Base-by-base conservation (phyloP, 2,329 filamentous ascomycete genomes). In the Colletotrichum shisoi region DNA sequence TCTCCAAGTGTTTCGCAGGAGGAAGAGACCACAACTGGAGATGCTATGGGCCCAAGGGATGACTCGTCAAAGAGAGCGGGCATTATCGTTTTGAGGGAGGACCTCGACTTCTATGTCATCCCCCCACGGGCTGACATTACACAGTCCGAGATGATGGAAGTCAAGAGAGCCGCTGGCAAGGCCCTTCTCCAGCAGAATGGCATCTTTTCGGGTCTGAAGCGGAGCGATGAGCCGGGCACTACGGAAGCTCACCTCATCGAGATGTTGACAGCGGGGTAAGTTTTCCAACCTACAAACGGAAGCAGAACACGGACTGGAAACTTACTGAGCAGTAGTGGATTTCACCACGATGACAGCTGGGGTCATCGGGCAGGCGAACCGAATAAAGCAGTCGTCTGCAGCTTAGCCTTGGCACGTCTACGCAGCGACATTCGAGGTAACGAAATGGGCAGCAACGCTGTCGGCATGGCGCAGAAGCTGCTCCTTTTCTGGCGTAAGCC, bases 171-270 rank as follows among this genome's bases (percentile, higher is more conserved):
- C 42, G 94, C 94, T 12, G 94, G 93, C 24, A 89, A 87, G 72
- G 92, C 93, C n/a, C 80, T 99, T 71, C 84, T 97, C 72, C 87
- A 88, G 75, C 95, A 99, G 78, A 88, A 94, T 73, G 95, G 95
- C 54, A 99, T 99, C 73, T 99, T 99, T 77, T 97, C 94, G 3
- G 95, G 95, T 0, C 82, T 99, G 53, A 91, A 95, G 78, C 93
- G 94, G 77, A 98, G 94, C 74, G 94, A 99, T 72, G 95, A 99
- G 79, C 90, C 92, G 19, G 95, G 95, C 21, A 97, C 94, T 19
- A 99, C 95, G 0, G 95, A 99, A 79, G 95, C 97, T 72, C 95
- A 99, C 82, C 84, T 99, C 45, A 99, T 99, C 74, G 95, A 99
- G 82, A 99, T 99, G 95, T 81, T 99, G 79, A 99, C 95, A 62